phyloP scores from a whole-genome alignment of 78 protist genomes.

The Salpingoeca rosetta region DNA sequence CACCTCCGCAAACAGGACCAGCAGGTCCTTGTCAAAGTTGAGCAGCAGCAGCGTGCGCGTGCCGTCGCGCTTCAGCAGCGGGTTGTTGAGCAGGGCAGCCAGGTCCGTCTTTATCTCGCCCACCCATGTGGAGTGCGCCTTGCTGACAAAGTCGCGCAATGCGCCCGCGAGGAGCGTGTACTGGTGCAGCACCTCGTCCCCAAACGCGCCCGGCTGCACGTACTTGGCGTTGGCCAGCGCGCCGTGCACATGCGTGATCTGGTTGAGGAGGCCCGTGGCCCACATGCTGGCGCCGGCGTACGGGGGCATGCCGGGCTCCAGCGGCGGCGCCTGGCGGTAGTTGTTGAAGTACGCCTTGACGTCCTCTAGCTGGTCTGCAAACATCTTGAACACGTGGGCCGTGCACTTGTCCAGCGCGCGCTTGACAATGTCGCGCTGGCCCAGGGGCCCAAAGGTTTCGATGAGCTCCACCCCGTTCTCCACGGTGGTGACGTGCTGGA shows the following conservation, averaged over 20 bases:
- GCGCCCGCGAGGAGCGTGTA: not conserved
- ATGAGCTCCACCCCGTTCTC: constrained; percentile 37
- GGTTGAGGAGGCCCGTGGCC: constrained; percentile 26
- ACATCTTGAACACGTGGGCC: constrained; percentile 6
- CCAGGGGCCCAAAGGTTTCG: constrained; percentile 48
- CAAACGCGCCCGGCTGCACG: not conserved
- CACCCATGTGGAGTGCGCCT: constrained; percentile 12
- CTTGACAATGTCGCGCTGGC: constrained; percentile 47
- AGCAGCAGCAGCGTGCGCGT: constrained; percentile 2
- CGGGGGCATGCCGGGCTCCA: constrained; percentile 14
- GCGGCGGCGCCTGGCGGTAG: constrained; percentile 42
- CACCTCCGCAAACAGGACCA: constrained; percentile 45
- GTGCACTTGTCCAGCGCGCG: constrained; percentile 24
- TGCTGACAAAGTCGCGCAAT: constrained; percentile 40
- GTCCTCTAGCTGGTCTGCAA: constrained; percentile 10
- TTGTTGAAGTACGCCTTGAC: constrained; percentile 31
- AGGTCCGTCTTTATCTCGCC: not conserved
- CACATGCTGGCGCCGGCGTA: constrained; percentile 62
- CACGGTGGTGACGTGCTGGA: constrained; percentile 32
- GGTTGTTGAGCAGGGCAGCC: not conserved
- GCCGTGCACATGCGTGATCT: constrained; percentile 9
- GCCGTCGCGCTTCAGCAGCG: constrained; percentile 10
- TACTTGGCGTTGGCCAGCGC: not conserved
- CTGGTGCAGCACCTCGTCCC: constrained; percentile 3
- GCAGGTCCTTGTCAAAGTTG: constrained; percentile 47